Base-by-base conservation (phyloP, 2,329 filamentous ascomycete genomes). In the Cadophora gregata region DNA sequence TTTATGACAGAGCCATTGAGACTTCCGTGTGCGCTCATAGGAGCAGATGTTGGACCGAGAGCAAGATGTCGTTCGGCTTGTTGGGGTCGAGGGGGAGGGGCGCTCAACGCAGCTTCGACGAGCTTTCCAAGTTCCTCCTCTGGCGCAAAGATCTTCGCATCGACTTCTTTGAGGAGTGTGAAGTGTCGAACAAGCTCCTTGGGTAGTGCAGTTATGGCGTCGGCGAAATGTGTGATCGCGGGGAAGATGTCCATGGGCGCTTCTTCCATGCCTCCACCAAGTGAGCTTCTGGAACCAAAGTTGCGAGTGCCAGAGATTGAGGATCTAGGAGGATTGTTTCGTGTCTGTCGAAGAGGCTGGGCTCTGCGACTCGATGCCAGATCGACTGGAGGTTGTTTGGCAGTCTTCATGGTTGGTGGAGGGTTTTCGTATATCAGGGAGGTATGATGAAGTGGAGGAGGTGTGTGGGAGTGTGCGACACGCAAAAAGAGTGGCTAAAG, bases 131-230 rank as follows among this genome's bases (percentile, higher is more conserved):
- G 85, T 75, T 90, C 86, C 74, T 96, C 91, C 78, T 97, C 93
- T 7, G 96, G 91, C 29, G 89, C 89, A 80, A 94, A 96, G 71
- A 97, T 92, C 81, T 99, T 99, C 70, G 95, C 95, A 81, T 99
- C 96, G 58, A 98, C 96, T 81, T 99, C 96, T 79, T 97, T 97
- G 73, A 99, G 85, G 65, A 98, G 86, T 38, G 95, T 97, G 74
- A 97, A 97, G 79, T 99, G 95, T 77, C 93, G 90, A 73, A 97
- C 93, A 60, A 97, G 92, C 81, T 99, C 96, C 78, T 94, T 94
- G 4, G 96, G 96, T 29, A 99, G 87, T 47, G 95, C 94, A 61
- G 93, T 90, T 77, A 98, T 93, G 70, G 93, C 90, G 79, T 98
- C 94, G 70, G 95, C 92, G 78, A 99, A 98, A 80, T 89, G 86